Conservation (phyloP, 345 rosid species). For the Excoecaria agallocha region DNA sequence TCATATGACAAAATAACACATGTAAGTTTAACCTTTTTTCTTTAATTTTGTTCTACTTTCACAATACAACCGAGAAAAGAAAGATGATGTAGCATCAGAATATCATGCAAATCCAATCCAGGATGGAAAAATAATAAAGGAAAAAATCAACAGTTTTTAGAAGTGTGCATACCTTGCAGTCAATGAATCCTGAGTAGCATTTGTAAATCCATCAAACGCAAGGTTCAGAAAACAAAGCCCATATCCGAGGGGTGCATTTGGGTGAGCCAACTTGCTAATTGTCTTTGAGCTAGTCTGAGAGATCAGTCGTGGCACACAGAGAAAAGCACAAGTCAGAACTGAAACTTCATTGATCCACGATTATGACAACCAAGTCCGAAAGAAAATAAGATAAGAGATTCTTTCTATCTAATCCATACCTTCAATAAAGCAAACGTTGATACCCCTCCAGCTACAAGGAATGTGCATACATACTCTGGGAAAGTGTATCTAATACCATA, state of each 20-base stretch:
- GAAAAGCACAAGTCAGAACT: constrained; percentile 8
- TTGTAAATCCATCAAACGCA: constrained; percentile 96
- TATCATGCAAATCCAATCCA: neutral
- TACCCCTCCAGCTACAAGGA: constrained; percentile 96
- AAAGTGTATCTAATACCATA: constrained; percentile 81
- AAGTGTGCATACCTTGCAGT: constrained; percentile 51
- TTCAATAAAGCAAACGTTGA: constrained; percentile 78
- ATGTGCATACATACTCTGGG: constrained; percentile 72
- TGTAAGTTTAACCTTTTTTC: no score
- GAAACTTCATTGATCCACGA: neutral
- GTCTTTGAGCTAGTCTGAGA: constrained; percentile 93
- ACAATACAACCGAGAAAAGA: neutral
- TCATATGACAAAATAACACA: neutral
- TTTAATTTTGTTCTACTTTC: no score
- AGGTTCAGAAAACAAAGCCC: constrained; percentile 91
- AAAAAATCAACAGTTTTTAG: neutral
- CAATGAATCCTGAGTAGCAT: constrained; percentile 96
- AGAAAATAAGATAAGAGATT: neutral
- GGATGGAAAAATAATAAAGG: neutral
- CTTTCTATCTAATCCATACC: constrained; percentile 37
- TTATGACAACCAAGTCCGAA: neutral
- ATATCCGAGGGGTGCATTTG: constrained; percentile 94
- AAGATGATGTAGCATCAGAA: neutral
- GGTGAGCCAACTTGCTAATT: constrained; percentile 88
- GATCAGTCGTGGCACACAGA: constrained; percentile 14